Conservation (phyloP, 768 basidiomycete species). For the Myochromella boudieri region DNA sequence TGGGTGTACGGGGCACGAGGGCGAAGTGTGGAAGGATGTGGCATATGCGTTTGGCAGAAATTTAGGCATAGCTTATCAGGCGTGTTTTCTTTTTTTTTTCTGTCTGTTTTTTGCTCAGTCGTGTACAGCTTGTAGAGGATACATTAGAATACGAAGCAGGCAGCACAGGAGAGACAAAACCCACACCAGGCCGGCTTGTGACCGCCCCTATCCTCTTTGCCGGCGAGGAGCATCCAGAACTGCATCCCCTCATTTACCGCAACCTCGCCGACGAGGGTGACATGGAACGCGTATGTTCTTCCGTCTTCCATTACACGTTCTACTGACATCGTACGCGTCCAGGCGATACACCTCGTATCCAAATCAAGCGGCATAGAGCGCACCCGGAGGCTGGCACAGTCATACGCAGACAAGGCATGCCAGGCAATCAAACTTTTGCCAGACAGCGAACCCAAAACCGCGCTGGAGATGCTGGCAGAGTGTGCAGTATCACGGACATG, state of each 20-base stretch:
- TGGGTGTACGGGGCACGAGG: slow-evolving; percentile 61
- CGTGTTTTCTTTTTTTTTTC: slow-evolving; percentile 1
- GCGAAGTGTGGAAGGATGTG: slow-evolving; percentile 83
- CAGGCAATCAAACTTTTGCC: slow-evolving; percentile 71
- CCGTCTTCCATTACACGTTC: background rate
- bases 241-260: slow-evolving; percentile 76
- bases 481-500: slow-evolving; percentile 62
- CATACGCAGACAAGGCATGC: slow-evolving; percentile 76
- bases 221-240: slow-evolving; percentile 76
- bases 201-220: slow-evolving; percentile 87
- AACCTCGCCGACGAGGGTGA: slow-evolving; percentile 80
- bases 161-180: slow-evolving; percentile 14
- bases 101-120: slow-evolving; percentile 3
- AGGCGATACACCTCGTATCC: slow-evolving; percentile 71
- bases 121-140: slow-evolving; percentile 77
- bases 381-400: slow-evolving; percentile 72
- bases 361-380: slow-evolving; percentile 74
- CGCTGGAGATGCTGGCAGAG: slow-evolving; percentile 72
- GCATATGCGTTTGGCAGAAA: slow-evolving; percentile 92
- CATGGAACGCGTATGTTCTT: slow-evolving; percentile 64
- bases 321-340: background rate
- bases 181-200: slow-evolving; percentile 43
- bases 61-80: slow-evolving; percentile 75
- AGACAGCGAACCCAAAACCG: slow-evolving; percentile 75
- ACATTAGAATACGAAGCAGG: slow-evolving; percentile 67